A percentile compares a stretch with the other conserved stretches of the same genome.
phyloP scores from a whole-genome alignment of 2,329 filamentous ascomycete species.

The Madurella fahalii region DNA sequence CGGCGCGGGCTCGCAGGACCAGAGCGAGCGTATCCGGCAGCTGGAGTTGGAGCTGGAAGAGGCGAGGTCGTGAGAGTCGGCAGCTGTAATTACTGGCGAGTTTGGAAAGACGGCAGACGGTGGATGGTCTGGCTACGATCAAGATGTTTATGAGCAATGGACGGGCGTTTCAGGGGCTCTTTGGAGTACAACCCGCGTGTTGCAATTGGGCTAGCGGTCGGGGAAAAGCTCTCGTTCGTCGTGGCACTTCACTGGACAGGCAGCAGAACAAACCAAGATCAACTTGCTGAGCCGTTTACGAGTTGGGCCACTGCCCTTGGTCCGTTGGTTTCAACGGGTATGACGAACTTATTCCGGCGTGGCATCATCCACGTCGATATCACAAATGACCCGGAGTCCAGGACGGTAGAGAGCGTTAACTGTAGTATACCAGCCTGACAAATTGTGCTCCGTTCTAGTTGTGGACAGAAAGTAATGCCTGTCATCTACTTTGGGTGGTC shows the following conservation, averaged over 20 bases:
- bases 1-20: constrained; percentile 54
- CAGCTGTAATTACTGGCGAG: background rate
- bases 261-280: constrained; percentile 10
- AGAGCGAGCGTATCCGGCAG: constrained; percentile 64
- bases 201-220: background rate
- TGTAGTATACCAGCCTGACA: no score
- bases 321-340: background rate
- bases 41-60: constrained; percentile 65
- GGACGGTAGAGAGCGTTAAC: no score
- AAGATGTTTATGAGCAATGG: constrained; percentile 14
- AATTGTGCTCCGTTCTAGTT: no score
- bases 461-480: no score
- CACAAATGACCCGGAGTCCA: no score
- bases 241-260: constrained; percentile 13
- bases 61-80: constrained; percentile 46
- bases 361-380: no score
- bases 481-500: no score
- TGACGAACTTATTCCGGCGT: no score
- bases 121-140: background rate
- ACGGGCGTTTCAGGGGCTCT: background rate
- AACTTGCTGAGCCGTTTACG: background rate
- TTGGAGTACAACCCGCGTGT: background rate
- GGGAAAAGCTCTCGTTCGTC: constrained; percentile 1
- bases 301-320: background rate
- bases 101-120: background rate